Conservation (phyloP, 2,329 filamentous ascomycete genomes). For the Fusarium longipes region DNA sequence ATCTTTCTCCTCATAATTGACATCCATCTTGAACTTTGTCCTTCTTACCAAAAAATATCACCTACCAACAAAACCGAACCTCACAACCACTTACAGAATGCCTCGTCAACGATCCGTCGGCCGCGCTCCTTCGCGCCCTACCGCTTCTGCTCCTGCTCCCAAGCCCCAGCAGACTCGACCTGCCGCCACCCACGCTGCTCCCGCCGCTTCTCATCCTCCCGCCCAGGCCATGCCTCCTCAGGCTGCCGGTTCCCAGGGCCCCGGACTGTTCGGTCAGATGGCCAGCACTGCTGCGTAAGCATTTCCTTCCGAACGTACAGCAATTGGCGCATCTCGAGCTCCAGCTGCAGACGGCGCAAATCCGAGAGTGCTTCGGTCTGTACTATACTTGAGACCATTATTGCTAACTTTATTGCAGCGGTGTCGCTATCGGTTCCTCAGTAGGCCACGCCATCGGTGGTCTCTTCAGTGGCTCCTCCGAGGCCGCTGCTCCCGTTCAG, state of each 20-base stretch:
- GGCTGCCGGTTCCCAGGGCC: constrained; percentile 68
- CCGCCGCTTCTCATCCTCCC: constrained; percentile 52
- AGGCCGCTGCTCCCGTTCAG: constrained; percentile 64
- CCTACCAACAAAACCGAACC: constrained; percentile 8
- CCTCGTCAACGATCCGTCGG: constrained; percentile 80
- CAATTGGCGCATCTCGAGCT: background rate
- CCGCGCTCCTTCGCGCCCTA: constrained; percentile 74
- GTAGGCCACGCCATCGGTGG: constrained; percentile 95
- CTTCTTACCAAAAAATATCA: constrained; percentile 4
- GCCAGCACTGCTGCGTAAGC: constrained; percentile 97
- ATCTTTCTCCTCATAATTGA: constrained; percentile 38
- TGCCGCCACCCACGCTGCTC: constrained; percentile 73
- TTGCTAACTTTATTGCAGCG: constrained; percentile 64
- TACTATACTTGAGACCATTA: constrained; percentile 15
- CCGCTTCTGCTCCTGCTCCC: constrained; percentile 68
- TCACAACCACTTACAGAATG: constrained; percentile 60
- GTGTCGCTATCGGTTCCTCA: constrained; percentile 94
- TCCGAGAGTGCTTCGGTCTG: background rate
- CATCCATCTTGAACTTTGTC: constrained; percentile 12
- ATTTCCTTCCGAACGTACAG: background rate
- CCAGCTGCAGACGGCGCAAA: constrained; percentile 14
- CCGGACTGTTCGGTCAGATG: constrained; percentile 95
- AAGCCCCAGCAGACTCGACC: constrained; percentile 73
- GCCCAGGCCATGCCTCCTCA: constrained; percentile 35
- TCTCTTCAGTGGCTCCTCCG: constrained; percentile 80